Base-by-base conservation (phyloP, 2,329 filamentous ascomycete species). In the Monosporascus sp. region DNA sequence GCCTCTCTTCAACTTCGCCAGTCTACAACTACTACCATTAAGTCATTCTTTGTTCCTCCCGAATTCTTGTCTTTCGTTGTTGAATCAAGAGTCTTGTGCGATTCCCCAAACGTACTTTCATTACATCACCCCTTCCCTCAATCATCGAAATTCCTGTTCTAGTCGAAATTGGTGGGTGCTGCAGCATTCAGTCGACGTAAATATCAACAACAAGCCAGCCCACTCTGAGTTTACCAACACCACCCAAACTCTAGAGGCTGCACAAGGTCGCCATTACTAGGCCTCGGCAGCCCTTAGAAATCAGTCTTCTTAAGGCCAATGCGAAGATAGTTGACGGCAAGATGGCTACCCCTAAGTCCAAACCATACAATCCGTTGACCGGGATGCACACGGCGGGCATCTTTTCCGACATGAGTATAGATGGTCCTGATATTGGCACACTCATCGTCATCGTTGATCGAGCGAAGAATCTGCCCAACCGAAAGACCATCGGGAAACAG, bases 401-500 rank as follows among this genome's bases (percentile, higher is more conserved):
- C 69, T 97, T 89, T 72, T 89, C 92, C 48, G 92, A 97, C 73
- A 91, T 96, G 86, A 89, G 86, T 20, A 83, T 96, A 53, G 93
- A 97, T 69, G 94, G 94, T 1, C 93, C 94, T 3, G 80, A 89
- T 55, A 97, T 99, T 65, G 94, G 94, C 61, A 97, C 92, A 2
- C 78, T 99, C 62, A 90, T 99, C 47, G 82, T 91, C 53, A 87
- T 99, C 64, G 84, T 97, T 65, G 94, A 99, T 74, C 83, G 92
- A 61, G 94, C 92, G 50, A 97, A 96, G 82, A 99, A 99, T 70
- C 75, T 99, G 61, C 94, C 94, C 49, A 99, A 99, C 73, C 78
- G 91, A 62, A 96, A 96, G 77, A 94, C 91, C 6, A 97, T 99
- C 78, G 94, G 94, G 52, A 99, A 99, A 74, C 94, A 99, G 75